These are phyloP conservation scores for Teratosphaeria nubilosa DNA, from an alignment of 2,329 filamentous ascomycete genomes.

Conservation along the genomic window DNA sequence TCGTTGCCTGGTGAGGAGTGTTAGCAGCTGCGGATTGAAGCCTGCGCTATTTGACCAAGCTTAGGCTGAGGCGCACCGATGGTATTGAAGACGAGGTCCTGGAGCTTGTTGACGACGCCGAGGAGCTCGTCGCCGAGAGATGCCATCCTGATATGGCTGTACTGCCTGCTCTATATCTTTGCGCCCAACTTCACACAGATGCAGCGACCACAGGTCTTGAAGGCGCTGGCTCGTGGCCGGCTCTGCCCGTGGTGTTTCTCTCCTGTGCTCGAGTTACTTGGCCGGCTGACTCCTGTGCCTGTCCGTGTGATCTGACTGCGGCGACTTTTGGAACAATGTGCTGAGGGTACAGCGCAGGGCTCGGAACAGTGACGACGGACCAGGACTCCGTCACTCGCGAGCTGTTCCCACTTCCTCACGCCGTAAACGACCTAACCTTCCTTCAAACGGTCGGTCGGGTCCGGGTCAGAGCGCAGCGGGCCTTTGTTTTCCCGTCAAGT, in stretches of 20 bases:
- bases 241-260: background rate
- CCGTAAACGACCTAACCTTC: background rate
- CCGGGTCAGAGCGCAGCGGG: background rate
- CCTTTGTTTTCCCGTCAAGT: background rate
- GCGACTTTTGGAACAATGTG: background rate
- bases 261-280: background rate
- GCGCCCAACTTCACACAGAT: background rate
- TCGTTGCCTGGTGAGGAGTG: constrained; percentile 63
- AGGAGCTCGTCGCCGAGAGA: constrained; percentile 92
- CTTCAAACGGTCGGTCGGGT: background rate
- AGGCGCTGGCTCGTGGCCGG: background rate
- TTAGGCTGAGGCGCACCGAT: constrained; percentile 41
- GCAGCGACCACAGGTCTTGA: background rate
- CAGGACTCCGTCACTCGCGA: background rate
- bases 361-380: background rate
- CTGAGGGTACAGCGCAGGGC: background rate
- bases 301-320: background rate
- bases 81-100: constrained; percentile 89
- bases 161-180: background rate
- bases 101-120: constrained; percentile 92
- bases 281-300: background rate
- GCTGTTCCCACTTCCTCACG: background rate
- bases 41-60: background rate
- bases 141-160: constrained; percentile 52
- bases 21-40: background rate